phyloP scores from a whole-genome alignment of 768 basidiomycete genomes.

The Gymnopilus dilepis region DNA sequence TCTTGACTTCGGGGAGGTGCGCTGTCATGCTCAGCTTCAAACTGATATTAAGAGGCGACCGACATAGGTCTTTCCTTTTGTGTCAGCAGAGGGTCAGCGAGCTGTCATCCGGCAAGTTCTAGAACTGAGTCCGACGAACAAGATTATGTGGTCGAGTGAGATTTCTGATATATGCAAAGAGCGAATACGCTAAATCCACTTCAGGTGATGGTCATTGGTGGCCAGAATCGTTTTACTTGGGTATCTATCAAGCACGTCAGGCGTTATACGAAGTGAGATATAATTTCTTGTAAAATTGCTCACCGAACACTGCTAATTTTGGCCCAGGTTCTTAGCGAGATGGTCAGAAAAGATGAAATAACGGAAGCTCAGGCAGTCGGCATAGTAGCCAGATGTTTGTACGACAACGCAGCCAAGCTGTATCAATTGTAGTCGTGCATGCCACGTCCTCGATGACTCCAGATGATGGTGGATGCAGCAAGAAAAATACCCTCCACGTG shows the following conservation, averaged over 20 bases:
- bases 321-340: conserved; percentile 59
- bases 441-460: conserved; percentile 8
- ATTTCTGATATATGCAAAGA: background rate
- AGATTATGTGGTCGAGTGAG: conserved; percentile 83
- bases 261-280: conserved; percentile 59
- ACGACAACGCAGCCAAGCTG: conserved; percentile 68
- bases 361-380: conserved; percentile 57
- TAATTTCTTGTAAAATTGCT: background rate
- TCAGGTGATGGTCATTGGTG: conserved; percentile 73
- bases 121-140: conserved; percentile 77
- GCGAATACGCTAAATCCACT: background rate
- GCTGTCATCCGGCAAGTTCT: conserved; percentile 63
- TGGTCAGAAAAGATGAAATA: conserved; percentile 53
- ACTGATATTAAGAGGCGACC: background rate
- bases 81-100: conserved; percentile 69
- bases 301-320: background rate
- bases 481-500: conserved; percentile 31
- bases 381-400: conserved; percentile 62
- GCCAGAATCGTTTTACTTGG: conserved; percentile 80
- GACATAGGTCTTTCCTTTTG: conserved; percentile 66
- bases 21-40: background rate
- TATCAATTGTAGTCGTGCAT: conserved; percentile 51
- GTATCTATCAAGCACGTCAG: conserved; percentile 64
- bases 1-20: conserved; percentile 77
- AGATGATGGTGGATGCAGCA: background rate